phyloP scores from a whole-genome alignment of 2,329 filamentous ascomycete genomes.

The Fusarium setosum region DNA sequence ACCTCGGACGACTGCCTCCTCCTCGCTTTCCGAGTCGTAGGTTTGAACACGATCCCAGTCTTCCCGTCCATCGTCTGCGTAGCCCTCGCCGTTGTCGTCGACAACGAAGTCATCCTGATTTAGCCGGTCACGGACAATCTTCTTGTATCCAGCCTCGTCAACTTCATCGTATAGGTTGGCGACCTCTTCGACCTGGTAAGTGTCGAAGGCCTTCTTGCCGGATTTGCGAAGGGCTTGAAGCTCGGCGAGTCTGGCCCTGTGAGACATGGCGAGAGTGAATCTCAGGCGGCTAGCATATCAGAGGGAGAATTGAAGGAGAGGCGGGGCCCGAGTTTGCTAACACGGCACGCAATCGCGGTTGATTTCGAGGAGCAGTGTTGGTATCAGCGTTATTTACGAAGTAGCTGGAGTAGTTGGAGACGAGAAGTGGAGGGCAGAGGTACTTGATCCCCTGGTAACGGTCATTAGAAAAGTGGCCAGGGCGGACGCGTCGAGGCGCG shows the following conservation, averaged over 20 bases:
- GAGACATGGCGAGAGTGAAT: slow-evolving; percentile 47
- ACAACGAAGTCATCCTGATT: slow-evolving; percentile 98
- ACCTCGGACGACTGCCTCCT: slow-evolving; percentile 52
- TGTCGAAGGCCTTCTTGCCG: slow-evolving; percentile 90
- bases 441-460: slow-evolving; percentile 33
- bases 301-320: background rate
- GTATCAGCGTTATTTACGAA: slow-evolving; percentile 2
- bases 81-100: slow-evolving; percentile 97
- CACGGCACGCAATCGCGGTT: background rate
- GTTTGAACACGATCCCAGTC: slow-evolving; percentile 84
- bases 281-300: slow-evolving; percentile 39
- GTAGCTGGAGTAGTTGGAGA: slow-evolving; percentile 1
- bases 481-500: slow-evolving; percentile 31
- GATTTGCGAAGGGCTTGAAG: slow-evolving; percentile 85
- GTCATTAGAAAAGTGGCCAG: slow-evolving; percentile 35
- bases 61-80: slow-evolving; percentile 95
- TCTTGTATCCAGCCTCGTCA: slow-evolving; percentile 97
- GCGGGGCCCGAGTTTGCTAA: background rate
- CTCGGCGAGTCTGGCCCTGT: slow-evolving; percentile 74
- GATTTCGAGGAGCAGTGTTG: slow-evolving; percentile 12
- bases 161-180: slow-evolving; percentile 93
- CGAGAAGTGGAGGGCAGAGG: slow-evolving; percentile 20
- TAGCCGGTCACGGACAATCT: slow-evolving; percentile 87
- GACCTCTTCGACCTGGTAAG: slow-evolving; percentile 87
- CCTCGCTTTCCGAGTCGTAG: slow-evolving; percentile 80